Base-by-base conservation (phyloP, 1,284 basidiomycete species). In the Leccinum subatratum region DNA sequence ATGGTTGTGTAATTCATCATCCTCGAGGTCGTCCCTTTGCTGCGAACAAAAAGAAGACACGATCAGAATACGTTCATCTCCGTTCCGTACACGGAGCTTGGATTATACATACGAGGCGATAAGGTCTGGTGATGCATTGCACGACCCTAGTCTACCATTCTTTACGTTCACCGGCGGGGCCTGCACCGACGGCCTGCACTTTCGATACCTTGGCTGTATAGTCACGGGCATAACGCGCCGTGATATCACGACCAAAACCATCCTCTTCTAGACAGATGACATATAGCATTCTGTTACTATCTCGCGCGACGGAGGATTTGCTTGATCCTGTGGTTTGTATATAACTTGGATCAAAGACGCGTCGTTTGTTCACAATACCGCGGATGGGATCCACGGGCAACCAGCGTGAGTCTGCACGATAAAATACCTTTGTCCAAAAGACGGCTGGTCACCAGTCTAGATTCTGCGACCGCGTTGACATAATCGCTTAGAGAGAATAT, bases 381-480 rank as follows among this genome's bases (percentile, higher is more conserved):
- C 91, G 87, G 32, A 96, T 85, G 4, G 95, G 94, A 77, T 99
- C 97, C 56, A 98, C 90, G 0, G 95, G 91, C 20, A 98, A 82
- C 96, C 96, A 99, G 54, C 89, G 88, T 59, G 87, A 89, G 78
- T 98, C 95, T 1, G 95, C 89, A 20, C 93, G 89, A 32, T 93
- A 96, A 78, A 96, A 99, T 0, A 98, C 93, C 78, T 99, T 97
- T 1, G 93, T 94, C 97, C 96, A 99, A 78, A 96, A 94, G 3
- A 96, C 90, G 0, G n/a, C n/a, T n/a, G n/a, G n/a, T n/a, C n/a
- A n/a, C n/a, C n/a, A n/a, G n/a, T n/a, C n/a, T n/a, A n/a, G n/a
- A 80, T 81, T 70, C 76, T 78, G 66, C 16, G 22, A 61, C 68
- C 16, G 63, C 18, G 59, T 32, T 70, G 66, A 71, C 71, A 75